These are phyloP conservation scores for Penicillium sp. DNA, from an alignment of 2,329 filamentous ascomycete species.

Conservation along the genomic window DNA sequence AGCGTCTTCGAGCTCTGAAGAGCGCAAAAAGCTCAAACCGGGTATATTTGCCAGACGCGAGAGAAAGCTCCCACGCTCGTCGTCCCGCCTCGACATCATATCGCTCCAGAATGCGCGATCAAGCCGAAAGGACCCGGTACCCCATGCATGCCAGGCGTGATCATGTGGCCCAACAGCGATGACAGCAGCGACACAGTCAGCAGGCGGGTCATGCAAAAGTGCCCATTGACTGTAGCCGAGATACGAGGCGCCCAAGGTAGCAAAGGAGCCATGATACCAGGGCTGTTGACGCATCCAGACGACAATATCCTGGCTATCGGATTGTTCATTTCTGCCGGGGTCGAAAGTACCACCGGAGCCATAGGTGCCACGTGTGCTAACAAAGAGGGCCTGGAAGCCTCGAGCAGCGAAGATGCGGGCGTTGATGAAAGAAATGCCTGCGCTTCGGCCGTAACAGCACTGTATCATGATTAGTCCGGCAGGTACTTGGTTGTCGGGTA, in stretches of 20 bases:
- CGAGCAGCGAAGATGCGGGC: constrained; percentile 15
- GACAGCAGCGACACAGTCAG: constrained; percentile 15
- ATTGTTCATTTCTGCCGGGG: constrained; percentile 7
- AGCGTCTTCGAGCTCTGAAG: constrained; percentile 7
- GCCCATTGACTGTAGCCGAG: constrained; percentile 19
- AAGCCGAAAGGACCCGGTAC: constrained; percentile 13
- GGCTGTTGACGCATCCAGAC: constrained; percentile 16
- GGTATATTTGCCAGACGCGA: constrained; percentile 7
- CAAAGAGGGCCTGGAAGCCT: constrained; percentile 15
- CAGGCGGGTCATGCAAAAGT: constrained; percentile 13
- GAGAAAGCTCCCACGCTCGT: constrained; percentile 6
- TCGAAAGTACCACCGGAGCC: constrained; percentile 13
- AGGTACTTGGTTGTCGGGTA: constrained; percentile 4
- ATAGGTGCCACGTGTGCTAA: constrained; percentile 17
- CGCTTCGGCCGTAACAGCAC: constrained; percentile 14
- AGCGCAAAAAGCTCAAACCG: constrained; percentile 10
- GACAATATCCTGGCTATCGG: constrained; percentile 17
- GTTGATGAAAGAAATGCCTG: constrained; percentile 13
- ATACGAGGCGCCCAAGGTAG: constrained; percentile 14
- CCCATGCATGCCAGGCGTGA: constrained; percentile 13
- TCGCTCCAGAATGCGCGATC: constrained; percentile 16
- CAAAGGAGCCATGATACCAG: constrained; percentile 17
- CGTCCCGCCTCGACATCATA: constrained; percentile 10
- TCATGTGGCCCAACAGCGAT: constrained; percentile 16
- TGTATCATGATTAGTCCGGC: constrained; percentile 14